These are phyloP conservation scores for Linum usitatissimum DNA, from an alignment of 345 rosid species.

Conservation along the genomic window DNA sequence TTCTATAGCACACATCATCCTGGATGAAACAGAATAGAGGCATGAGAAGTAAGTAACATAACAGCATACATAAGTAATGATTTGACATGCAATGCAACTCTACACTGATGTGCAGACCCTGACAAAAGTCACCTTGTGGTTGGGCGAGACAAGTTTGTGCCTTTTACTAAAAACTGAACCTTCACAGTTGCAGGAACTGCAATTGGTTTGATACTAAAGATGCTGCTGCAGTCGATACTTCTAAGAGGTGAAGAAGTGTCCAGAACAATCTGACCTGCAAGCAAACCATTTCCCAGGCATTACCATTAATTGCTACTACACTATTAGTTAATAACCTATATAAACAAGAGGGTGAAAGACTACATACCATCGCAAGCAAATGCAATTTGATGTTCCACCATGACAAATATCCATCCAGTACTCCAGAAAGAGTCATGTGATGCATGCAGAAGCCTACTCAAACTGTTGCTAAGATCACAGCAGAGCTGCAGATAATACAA, in stretches of 20 bases:
- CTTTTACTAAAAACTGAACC: slow-evolving; percentile 61
- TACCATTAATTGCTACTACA: slow-evolving; percentile 1
- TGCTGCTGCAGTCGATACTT: slow-evolving; percentile 45
- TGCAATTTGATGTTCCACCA: slow-evolving; percentile 77
- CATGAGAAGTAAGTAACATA: not conserved
- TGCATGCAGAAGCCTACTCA: slow-evolving; percentile 70
- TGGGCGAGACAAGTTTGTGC: slow-evolving; percentile 60
- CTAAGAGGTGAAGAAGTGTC: slow-evolving; percentile 55
- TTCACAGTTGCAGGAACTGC: slow-evolving; percentile 53
- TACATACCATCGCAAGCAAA: slow-evolving; percentile 61
- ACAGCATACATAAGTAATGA: too few species aligned
- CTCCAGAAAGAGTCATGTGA: slow-evolving; percentile 81
- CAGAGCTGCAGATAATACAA: slow-evolving; percentile 45
- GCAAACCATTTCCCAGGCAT: slow-evolving; percentile 4
- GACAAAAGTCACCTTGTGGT: slow-evolving; percentile 44
- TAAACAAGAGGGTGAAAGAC: slow-evolving; percentile 7
- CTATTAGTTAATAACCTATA: slow-evolving; percentile 3
- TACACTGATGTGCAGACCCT: too few species aligned
- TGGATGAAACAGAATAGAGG: slow-evolving; percentile 12
- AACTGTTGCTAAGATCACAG: slow-evolving; percentile 55
- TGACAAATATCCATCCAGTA: slow-evolving; percentile 71
- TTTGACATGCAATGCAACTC: too few species aligned
- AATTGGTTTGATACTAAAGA: slow-evolving; percentile 68
- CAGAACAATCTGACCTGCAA: slow-evolving; percentile 74
- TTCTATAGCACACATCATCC: slow-evolving; percentile 85